A percentile compares a stretch with the other conserved stretches of the same genome.
Evolutionary conservation across 1,284 basidiomycete genomes (phyloP).

Genomic region (Heterobasidion parviporum): DNA sequence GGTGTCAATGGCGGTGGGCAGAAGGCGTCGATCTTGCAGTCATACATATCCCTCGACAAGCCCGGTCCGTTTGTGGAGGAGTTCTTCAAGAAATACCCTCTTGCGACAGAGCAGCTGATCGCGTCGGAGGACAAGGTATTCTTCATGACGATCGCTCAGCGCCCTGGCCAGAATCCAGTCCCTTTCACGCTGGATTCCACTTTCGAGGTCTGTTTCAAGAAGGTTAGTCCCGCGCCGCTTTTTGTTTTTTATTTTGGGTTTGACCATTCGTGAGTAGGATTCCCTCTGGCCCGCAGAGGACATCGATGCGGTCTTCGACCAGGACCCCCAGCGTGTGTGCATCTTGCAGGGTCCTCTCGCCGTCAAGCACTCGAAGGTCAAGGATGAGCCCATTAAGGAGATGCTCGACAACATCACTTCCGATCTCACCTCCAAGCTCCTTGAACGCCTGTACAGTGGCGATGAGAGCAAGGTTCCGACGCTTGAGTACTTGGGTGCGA

Average conservation of each 20-base stretch:
- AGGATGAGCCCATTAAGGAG: slow-evolving; percentile 91
- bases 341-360: slow-evolving; percentile 97
- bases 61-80: slow-evolving; percentile 70
- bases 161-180: slow-evolving; percentile 95
- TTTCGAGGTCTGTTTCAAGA: slow-evolving; percentile 99
- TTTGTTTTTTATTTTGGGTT: slow-evolving; percentile 6
- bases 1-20: slow-evolving; percentile 71
- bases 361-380: slow-evolving; percentile 78
- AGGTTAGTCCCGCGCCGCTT: slow-evolving; percentile 44
- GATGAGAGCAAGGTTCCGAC: slow-evolving; percentile 76
- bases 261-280: slow-evolving; percentile 47
- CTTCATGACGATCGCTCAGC: slow-evolving; percentile 92
- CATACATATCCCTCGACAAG: slow-evolving; percentile 78
- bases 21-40: slow-evolving; percentile 88
- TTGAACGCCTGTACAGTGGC: slow-evolving; percentile 77
- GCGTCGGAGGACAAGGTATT: slow-evolving; percentile 94
- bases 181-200: slow-evolving; percentile 93
- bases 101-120: slow-evolving; percentile 80
- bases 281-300: slow-evolving; percentile 98
- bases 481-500: slow-evolving; percentile 79
- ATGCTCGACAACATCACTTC: slow-evolving; percentile 85
- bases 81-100: slow-evolving; percentile 84
- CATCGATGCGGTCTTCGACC: slow-evolving; percentile 97
- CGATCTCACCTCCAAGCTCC: slow-evolving; percentile 70
- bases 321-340: slow-evolving; percentile 95